These are phyloP conservation scores for Coemansia sp. DNA, from an alignment of 192 early-diverging fungal genomes.

Conservation along the genomic window DNA sequence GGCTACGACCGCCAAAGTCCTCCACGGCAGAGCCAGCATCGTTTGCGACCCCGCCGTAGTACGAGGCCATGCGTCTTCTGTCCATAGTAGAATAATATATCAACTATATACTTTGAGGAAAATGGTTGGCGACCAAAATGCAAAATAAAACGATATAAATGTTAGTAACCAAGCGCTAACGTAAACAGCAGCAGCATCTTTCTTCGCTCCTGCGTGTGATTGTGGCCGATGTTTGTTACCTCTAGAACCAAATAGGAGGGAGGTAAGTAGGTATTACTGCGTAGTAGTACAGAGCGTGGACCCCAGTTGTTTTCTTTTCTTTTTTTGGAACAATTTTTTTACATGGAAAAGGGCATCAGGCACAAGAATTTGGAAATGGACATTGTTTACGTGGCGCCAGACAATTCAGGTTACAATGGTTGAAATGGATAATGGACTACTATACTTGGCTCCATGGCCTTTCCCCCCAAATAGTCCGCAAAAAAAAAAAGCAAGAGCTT, in stretches of 20 bases:
- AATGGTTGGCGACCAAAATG: too few relatives aligned
- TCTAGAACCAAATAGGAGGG: background rate
- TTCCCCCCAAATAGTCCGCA: background rate
- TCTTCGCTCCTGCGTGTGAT: background rate
- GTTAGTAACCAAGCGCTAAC: background rate
- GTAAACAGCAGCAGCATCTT: background rate
- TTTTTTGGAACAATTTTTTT: background rate
- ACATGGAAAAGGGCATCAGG: background rate
- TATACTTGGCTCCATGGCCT: background rate
- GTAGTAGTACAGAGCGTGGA: background rate
- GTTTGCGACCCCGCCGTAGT: conserved; percentile 18
- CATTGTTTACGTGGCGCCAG: background rate
- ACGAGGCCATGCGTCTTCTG: conserved; percentile 24
- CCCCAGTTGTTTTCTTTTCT: background rate
- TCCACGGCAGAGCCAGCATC: conserved; percentile 26
- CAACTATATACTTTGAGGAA: background rate
- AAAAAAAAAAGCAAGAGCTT: background rate
- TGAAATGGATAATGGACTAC: background rate
- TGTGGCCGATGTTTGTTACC: background rate
- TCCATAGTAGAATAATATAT: conserved; percentile 13
- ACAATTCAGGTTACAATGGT: conserved; percentile 1
- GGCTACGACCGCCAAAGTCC: conserved; percentile 20
- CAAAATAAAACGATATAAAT: background rate
- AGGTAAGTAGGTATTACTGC: background rate
- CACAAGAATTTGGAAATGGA: background rate